Evolutionary conservation across 2,329 filamentous ascomycete species (phyloP).

Genomic region (Trichoderma pleuroti): DNA sequence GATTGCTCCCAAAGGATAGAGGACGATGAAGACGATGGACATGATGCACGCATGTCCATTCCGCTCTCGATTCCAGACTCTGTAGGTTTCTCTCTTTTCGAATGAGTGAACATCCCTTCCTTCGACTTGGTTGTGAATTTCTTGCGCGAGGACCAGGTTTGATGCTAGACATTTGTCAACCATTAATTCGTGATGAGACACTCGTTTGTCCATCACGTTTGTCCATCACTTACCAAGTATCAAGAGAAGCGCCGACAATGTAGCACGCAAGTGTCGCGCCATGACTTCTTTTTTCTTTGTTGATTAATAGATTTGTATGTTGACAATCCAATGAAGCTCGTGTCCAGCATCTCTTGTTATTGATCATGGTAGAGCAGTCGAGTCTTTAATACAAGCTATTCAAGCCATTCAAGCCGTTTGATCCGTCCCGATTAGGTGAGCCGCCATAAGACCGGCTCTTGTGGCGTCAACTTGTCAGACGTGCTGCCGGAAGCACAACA

Average conservation of each 20-base stretch:
- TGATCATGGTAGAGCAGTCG: neutral
- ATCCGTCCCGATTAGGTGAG: neutral
- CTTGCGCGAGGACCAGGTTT: neutral
- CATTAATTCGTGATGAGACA: neutral
- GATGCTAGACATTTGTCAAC: neutral
- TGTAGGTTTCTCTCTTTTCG: neutral
- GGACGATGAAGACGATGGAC: constrained; percentile 16
- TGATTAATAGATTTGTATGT: neutral
- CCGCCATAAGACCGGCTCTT: neutral
- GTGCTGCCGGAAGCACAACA: neutral
- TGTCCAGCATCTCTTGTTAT: neutral
- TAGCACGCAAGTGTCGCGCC: neutral
- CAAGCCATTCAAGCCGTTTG: neutral
- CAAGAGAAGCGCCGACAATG: neutral
- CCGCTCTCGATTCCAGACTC: constrained; percentile 10
- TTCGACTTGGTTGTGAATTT: neutral
- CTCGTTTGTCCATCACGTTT: neutral
- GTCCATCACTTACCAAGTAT: neutral
- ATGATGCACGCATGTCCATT: constrained; percentile 14
- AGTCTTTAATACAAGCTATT: neutral
- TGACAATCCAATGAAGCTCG: neutral
- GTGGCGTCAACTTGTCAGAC: neutral
- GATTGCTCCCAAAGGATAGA: constrained; percentile 4
- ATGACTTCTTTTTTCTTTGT: neutral
- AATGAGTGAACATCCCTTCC: neutral